Evolutionary conservation across 257 asterid species (phyloP).

Genomic region (Hygrophila difformis): DNA sequence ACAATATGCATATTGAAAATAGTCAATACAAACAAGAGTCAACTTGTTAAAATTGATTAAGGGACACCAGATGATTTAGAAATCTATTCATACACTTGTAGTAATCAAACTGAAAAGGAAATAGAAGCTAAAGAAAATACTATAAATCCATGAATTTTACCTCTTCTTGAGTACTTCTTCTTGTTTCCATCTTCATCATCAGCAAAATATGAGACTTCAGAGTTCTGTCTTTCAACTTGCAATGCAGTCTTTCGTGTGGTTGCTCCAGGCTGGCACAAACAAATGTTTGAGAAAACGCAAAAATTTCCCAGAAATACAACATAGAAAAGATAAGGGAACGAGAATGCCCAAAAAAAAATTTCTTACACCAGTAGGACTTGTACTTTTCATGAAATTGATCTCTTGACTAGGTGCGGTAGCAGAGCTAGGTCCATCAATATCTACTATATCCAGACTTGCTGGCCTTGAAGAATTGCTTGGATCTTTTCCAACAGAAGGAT

Average conservation of each 20-base stretch:
- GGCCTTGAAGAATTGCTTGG: conserved; percentile 39
- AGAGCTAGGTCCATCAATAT: conserved; percentile 49
- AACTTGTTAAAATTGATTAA: too few relatives aligned
- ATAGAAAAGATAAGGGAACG: background rate
- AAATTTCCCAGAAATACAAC: conserved; percentile 8
- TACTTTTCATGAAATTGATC: conserved; percentile 37
- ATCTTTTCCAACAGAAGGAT: conserved; percentile 32
- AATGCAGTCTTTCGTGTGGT: conserved; percentile 64
- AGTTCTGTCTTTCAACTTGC: conserved; percentile 69
- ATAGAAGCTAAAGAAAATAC: background rate
- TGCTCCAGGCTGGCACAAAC: conserved; percentile 59
- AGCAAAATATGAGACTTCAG: conserved; percentile 70
- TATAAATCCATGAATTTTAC: conserved; percentile 20
- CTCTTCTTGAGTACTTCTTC: conserved; percentile 82
- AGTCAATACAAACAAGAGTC: too few relatives aligned
- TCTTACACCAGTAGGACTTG: conserved; percentile 72
- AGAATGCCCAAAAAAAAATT: conserved; percentile 7
- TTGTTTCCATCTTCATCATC: conserved; percentile 84
- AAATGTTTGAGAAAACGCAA: conserved; percentile 11
- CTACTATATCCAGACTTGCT: conserved; percentile 42
- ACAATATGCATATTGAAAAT: too few relatives aligned
- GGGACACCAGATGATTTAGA: too few relatives aligned
- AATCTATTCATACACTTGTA: background rate
- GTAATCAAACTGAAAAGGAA: conserved; percentile 1
- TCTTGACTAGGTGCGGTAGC: conserved; percentile 54